Percentiles rank a stretch among this genome's conserved stretches.
Conservation (phyloP, 73 alveolate species). For the Stentor coeruleus region DNA sequence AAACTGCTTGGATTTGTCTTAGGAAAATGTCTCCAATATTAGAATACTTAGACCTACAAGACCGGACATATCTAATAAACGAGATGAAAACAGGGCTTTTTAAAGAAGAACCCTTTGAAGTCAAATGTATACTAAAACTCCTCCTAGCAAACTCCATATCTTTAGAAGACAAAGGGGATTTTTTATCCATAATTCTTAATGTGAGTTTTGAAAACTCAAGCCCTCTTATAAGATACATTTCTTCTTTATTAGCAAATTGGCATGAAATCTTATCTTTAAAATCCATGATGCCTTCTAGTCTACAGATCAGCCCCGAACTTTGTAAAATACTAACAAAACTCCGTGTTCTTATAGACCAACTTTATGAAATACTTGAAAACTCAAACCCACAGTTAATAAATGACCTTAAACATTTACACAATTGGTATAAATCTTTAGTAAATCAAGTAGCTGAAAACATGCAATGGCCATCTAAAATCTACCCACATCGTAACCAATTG, state of each 20-base stretch:
- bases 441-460: constrained; percentile 9
- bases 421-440: neutral
- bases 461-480: neutral
- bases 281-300: neutral
- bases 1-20: neutral
- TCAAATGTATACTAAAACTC: neutral
- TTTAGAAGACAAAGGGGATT: neutral
- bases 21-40: neutral
- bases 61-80: neutral
- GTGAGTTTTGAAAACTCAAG: neutral
- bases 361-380: neutral
- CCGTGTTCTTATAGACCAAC: neutral
- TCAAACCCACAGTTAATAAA: too few species aligned
- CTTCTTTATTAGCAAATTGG: neutral
- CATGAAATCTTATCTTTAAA: neutral
- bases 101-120: neutral
- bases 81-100: neutral
- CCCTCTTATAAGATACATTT: neutral
- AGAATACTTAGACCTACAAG: neutral
- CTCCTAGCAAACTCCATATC: neutral
- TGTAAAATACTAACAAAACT: neutral
- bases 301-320: neutral
- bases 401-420: neutral
- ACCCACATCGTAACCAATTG: constrained; percentile 4
- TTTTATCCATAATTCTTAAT: neutral